A percentile compares a stretch with the other conserved stretches of the same genome.
Conservation (phyloP, 805 yeast genomes). For the Cyberlindnera mycetangii region DNA sequence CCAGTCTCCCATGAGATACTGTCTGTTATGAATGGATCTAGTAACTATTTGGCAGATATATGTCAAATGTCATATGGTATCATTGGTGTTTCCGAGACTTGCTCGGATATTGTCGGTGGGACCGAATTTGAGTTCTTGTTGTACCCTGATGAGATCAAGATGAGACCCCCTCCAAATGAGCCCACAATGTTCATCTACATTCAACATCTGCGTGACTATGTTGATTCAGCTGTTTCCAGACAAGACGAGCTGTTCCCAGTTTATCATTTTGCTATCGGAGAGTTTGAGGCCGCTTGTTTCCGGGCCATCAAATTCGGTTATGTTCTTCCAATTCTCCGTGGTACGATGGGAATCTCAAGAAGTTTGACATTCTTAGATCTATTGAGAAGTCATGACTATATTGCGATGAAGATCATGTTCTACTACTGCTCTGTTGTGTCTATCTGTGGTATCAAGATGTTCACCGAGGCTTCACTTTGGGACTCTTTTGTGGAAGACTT, state of each 20-base stretch:
- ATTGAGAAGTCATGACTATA: constrained; percentile 16
- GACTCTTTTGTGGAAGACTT: constrained; percentile 20
- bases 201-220: constrained; percentile 14
- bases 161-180: constrained; percentile 8
- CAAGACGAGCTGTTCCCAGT: constrained; percentile 1
- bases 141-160: constrained; percentile 13
- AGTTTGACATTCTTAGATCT: constrained; percentile 11
- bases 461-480: constrained; percentile 19
- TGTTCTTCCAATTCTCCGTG: constrained; percentile 21
- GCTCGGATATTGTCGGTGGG: constrained; percentile 9
- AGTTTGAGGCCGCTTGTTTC: constrained; percentile 21
- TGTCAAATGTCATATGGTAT: constrained; percentile 18
- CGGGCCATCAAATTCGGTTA: constrained; percentile 21
- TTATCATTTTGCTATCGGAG: constrained; percentile 14
- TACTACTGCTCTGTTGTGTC: constrained; percentile 22
- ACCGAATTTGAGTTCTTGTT: constrained; percentile 16
- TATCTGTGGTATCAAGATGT: constrained; percentile 22
- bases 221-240: constrained; percentile 5
- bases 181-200: constrained; percentile 17
- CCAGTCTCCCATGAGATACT: constrained; percentile 19
- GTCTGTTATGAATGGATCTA: constrained; percentile 12
- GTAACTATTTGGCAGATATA: constrained; percentile 14
- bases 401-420: constrained; percentile 24
- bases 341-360: constrained; percentile 11
- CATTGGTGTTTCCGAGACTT: constrained; percentile 1